These are phyloP conservation scores for Phytopythium delawarense DNA, from an alignment of 352 stramenopile species.

Conservation along the genomic window DNA sequence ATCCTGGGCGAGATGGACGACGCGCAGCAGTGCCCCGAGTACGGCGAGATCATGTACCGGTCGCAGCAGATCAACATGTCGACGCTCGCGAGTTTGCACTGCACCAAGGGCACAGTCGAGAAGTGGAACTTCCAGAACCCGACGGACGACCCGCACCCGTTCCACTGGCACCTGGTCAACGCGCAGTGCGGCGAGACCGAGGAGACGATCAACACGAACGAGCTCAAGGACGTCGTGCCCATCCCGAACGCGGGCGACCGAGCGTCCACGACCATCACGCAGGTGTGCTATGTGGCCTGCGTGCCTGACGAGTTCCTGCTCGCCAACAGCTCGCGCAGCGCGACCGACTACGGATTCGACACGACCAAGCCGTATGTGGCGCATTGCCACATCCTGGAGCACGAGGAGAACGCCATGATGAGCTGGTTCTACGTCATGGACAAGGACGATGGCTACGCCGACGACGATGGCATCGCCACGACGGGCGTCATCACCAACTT, in stretches of 20 bases:
- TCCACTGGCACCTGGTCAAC: slow-evolving; percentile 77
- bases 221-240: slow-evolving; percentile 66
- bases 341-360: slow-evolving; percentile 65
- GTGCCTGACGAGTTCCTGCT: slow-evolving; percentile 66
- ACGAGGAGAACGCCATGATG: slow-evolving; percentile 78
- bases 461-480: slow-evolving; percentile 35
- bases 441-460: slow-evolving; percentile 27
- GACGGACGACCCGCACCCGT: slow-evolving; percentile 67
- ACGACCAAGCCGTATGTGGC: slow-evolving; percentile 67
- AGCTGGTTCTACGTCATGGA: slow-evolving; percentile 61
- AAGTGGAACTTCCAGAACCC: slow-evolving; percentile 81
- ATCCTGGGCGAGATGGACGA: slow-evolving; percentile 58
- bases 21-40: slow-evolving; percentile 29
- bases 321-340: slow-evolving; percentile 36
- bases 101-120: slow-evolving; percentile 69
- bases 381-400: slow-evolving; percentile 77
- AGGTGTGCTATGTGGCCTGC: slow-evolving; percentile 75
- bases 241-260: slow-evolving; percentile 56
- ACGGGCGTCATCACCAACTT: slow-evolving; percentile 34
- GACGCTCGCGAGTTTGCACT: slow-evolving; percentile 41
- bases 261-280: slow-evolving; percentile 35
- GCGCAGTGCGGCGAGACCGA: slow-evolving; percentile 62
- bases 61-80: slow-evolving; percentile 52
- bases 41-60: slow-evolving; percentile 42
- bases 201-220: slow-evolving; percentile 64